Percentiles rank a stretch among this genome's conserved stretches.
These are phyloP conservation scores for Boletus patriciae DNA, from an alignment of 768 basidiomycete species.

Conservation along the genomic window DNA sequence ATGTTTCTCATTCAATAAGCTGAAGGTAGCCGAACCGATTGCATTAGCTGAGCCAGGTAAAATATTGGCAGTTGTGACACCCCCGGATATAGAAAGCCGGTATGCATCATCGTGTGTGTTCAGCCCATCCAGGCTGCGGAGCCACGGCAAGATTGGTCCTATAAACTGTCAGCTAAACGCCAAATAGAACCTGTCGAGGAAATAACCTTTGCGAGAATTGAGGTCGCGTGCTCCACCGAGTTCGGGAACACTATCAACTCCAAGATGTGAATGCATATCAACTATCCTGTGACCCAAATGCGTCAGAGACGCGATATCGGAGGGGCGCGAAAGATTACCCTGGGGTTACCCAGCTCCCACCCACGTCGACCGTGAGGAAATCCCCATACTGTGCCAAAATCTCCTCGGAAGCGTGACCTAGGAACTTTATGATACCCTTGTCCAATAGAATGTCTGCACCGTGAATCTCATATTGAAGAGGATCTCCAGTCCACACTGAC, in stretches of 20 bases:
- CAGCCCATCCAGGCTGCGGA: conserved; percentile 80
- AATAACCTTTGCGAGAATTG: conserved; percentile 56
- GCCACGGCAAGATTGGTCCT: conserved; percentile 69
- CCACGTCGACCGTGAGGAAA: conserved; percentile 56
- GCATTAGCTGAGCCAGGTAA: conserved; percentile 76
- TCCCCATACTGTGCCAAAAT: conserved; percentile 40
- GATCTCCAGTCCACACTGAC: conserved; percentile 52
- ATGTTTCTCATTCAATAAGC: conserved; percentile 5
- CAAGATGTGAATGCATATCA: conserved; percentile 80
- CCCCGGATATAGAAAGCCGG: conserved; percentile 76
- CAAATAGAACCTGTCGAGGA: not conserved
- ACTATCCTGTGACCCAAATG: conserved; percentile 41
- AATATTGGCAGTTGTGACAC: conserved; percentile 82
- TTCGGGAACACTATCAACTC: conserved; percentile 61
- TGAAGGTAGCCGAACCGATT: conserved; percentile 52
- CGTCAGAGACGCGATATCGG: conserved; percentile 37
- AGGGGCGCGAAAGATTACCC: conserved; percentile 43
- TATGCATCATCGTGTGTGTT: conserved; percentile 84
- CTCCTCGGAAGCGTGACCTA: conserved; percentile 43
- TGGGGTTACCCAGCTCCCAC: conserved; percentile 68
- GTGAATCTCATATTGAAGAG: conserved; percentile 36
- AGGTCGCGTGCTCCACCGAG: conserved; percentile 54
- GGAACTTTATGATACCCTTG: conserved; percentile 36
- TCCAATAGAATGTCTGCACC: conserved; percentile 44
- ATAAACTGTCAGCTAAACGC: not conserved